A percentile compares a stretch with the other conserved stretches of the same genome.
These are phyloP conservation scores for Linum tenue DNA, from an alignment of 345 rosid genomes.

Conservation along the genomic window DNA sequence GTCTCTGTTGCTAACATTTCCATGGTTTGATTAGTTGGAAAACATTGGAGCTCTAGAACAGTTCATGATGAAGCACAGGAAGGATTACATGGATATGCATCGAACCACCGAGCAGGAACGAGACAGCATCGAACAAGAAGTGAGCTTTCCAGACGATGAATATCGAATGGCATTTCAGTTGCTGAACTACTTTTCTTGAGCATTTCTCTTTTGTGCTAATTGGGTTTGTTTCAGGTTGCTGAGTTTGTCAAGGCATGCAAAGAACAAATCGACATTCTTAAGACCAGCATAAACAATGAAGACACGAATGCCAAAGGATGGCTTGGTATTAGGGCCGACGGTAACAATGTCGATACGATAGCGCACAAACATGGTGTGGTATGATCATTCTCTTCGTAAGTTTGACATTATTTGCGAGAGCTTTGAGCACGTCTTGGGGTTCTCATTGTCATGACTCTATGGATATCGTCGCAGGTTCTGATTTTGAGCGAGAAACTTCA, in stretches of 20 bases:
- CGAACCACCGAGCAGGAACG: constrained; percentile 79
- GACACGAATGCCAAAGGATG: constrained; percentile 68
- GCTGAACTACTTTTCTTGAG: neutral
- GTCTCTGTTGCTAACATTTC: neutral
- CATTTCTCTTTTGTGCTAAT: neutral
- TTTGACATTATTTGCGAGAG: neutral
- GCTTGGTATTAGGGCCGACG: constrained; percentile 53
- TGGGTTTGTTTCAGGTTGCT: constrained; percentile 48
- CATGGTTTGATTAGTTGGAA: constrained; percentile 37
- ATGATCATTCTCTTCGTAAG: constrained; percentile 17
- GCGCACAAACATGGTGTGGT: constrained; percentile 99
- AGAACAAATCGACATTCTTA: constrained; percentile 75
- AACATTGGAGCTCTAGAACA: constrained; percentile 66
- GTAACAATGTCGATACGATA: constrained; percentile 58
- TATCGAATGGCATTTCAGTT: neutral
- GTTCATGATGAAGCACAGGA: constrained; percentile 65
- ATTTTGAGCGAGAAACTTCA: constrained; percentile 89
- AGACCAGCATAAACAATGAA: constrained; percentile 59
- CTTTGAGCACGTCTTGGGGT: neutral
- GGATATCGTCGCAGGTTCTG: constrained; percentile 38
- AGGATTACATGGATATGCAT: constrained; percentile 76
- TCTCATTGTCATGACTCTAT: constrained; percentile 2
- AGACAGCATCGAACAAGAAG: constrained; percentile 91
- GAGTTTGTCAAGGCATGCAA: constrained; percentile 79
- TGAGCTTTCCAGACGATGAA: constrained; percentile 30